These are phyloP conservation scores for Nadsonia starkeyi-henricii DNA, from an alignment of 1,139 yeast species.

Conservation along the genomic window DNA sequence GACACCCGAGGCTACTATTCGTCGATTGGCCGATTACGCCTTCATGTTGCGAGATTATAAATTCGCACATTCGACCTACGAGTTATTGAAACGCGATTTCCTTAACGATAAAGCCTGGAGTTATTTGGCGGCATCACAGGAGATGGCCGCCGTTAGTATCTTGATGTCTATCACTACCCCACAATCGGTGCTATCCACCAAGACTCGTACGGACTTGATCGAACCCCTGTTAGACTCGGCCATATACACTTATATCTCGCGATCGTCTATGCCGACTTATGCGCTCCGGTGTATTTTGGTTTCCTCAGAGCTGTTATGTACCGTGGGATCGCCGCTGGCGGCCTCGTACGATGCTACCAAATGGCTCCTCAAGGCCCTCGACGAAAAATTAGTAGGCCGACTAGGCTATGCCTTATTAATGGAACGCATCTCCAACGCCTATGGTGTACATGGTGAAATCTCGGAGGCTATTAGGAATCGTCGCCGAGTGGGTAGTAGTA, in stretches of 20 bases:
- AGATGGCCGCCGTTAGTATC: constrained; percentile 67
- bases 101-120: constrained; percentile 70
- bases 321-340: constrained; percentile 16
- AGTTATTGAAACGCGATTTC: constrained; percentile 65
- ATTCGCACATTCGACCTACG: constrained; percentile 75
- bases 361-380: constrained; percentile 25
- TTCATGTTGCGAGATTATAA: constrained; percentile 79
- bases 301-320: constrained; percentile 24
- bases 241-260: constrained; percentile 45
- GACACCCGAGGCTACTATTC: constrained; percentile 58
- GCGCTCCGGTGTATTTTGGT: constrained; percentile 37
- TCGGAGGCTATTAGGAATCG: constrained; percentile 1
- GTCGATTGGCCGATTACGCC: constrained; percentile 87
- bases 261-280: constrained; percentile 50
- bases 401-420: constrained; percentile 32
- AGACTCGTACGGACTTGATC: constrained; percentile 43
- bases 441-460: constrained; percentile 16
- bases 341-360: constrained; percentile 24
- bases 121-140: constrained; percentile 74
- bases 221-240: constrained; percentile 59
- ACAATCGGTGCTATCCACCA: constrained; percentile 34
- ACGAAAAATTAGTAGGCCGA: constrained; percentile 25
- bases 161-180: constrained; percentile 44
- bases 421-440: constrained; percentile 36
- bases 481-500: constrained; percentile 1